A percentile compares a stretch with the other conserved stretches of the same genome.
These are phyloP conservation scores for Backusella tuberculispora DNA, from an alignment of 192 early-diverging fungal species.

Conservation along the genomic window DNA sequence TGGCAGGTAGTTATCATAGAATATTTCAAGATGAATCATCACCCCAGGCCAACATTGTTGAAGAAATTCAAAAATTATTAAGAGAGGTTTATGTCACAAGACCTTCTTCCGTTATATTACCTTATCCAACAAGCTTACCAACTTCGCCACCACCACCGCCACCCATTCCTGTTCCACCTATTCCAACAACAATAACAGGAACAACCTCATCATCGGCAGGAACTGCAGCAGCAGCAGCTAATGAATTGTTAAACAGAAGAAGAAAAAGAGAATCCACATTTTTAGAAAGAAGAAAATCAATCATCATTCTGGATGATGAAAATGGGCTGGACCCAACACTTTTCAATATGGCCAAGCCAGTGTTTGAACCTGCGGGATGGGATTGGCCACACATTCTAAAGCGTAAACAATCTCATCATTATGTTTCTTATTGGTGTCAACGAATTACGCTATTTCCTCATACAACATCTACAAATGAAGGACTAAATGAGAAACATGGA, in stretches of 20 bases:
- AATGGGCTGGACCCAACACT: background rate
- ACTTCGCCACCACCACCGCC: background rate
- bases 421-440: slow-evolving; percentile 2
- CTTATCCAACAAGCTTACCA: slow-evolving; percentile 11
- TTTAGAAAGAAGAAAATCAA: slow-evolving; percentile 21
- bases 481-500: background rate
- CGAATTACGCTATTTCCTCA: background rate
- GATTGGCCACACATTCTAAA: slow-evolving; percentile 26
- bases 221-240: background rate
- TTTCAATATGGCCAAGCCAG: slow-evolving; percentile 22
- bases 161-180: background rate
- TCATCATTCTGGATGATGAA: slow-evolving; percentile 1
- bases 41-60: background rate
- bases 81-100: slow-evolving; percentile 12
- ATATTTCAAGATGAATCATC: slow-evolving; percentile 18
- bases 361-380: slow-evolving; percentile 30
- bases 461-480: no score
- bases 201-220: background rate
- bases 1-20: slow-evolving; percentile 26
- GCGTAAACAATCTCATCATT: background rate
- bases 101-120: slow-evolving; percentile 10
- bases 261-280: slow-evolving; percentile 15
- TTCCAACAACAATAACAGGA: background rate
- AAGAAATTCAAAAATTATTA: slow-evolving; percentile 8
- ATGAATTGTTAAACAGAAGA: background rate